Percentiles rank a stretch among this genome's conserved stretches.
These are phyloP conservation scores for Diospyros kaki DNA, from an alignment of 148 eudicot species.

Conservation along the genomic window DNA sequence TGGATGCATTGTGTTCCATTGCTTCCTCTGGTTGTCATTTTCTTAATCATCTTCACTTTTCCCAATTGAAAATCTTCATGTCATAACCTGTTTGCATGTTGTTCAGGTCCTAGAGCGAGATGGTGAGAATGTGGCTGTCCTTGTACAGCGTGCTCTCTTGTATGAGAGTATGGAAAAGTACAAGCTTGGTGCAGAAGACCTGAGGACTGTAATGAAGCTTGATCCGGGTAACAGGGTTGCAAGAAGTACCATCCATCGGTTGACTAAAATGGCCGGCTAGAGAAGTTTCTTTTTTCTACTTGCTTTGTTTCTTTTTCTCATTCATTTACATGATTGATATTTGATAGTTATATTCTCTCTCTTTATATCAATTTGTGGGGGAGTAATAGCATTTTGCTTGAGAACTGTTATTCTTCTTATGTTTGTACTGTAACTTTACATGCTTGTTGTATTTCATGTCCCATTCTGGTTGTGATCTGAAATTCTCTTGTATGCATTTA, in stretches of 20 bases:
- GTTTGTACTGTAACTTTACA: slow-evolving; percentile 7
- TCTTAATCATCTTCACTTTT: not conserved
- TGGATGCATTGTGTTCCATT: not conserved
- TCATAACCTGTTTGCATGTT: not conserved
- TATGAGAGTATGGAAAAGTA: slow-evolving; percentile 98
- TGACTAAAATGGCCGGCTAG: slow-evolving; percentile 76
- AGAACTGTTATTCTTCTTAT: not conserved
- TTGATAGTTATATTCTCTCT: slow-evolving; percentile 2
- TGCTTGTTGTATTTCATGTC: slow-evolving; percentile 16
- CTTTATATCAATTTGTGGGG: not conserved
- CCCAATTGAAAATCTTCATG: not conserved
- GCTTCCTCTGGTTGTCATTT: not conserved
- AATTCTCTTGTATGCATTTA: slow-evolving; percentile 5
- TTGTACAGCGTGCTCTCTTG: slow-evolving; percentile 90
- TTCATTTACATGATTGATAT: slow-evolving; percentile 16
- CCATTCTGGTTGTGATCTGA: not conserved
- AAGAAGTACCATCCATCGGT: slow-evolving; percentile 86
- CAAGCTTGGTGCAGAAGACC: slow-evolving; percentile 93
- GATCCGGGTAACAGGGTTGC: slow-evolving; percentile 94
- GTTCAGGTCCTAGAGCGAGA: slow-evolving; percentile 72
- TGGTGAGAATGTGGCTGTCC: slow-evolving; percentile 53
- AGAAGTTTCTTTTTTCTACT: slow-evolving; percentile 4
- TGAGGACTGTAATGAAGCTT: slow-evolving; percentile 87
- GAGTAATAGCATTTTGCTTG: slow-evolving; percentile 5
- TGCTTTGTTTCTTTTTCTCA: slow-evolving; percentile 14